These are phyloP conservation scores for Ogataea philodendri DNA, from an alignment of 805 yeast species.

Conservation along the genomic window DNA sequence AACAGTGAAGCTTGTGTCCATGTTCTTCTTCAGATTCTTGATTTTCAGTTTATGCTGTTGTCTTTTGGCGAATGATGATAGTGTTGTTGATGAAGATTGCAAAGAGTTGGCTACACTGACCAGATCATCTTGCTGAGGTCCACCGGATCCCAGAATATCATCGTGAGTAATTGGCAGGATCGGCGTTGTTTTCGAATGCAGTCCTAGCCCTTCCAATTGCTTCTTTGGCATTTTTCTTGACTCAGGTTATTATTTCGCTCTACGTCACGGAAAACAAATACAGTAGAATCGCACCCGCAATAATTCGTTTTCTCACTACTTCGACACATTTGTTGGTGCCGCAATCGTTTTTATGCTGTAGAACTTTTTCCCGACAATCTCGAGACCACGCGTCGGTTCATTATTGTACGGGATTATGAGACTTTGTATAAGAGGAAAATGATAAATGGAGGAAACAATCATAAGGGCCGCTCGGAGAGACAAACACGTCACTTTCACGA, in stretches of 20 bases:
- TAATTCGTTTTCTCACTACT: too few relatives aligned
- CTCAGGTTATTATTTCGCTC: not conserved
- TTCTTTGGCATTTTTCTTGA: constrained; percentile 22
- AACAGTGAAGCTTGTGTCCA: constrained; percentile 20
- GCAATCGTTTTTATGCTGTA: too few relatives aligned
- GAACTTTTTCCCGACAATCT: too few relatives aligned
- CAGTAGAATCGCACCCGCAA: not conserved
- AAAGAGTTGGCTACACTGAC: constrained; percentile 27
- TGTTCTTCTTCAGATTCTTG: constrained; percentile 20
- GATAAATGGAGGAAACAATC: too few relatives aligned
- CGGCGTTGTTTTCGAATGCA: constrained; percentile 18
- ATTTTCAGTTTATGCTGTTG: constrained; percentile 26
- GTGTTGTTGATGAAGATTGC: constrained; percentile 27
- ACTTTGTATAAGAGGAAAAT: too few relatives aligned
- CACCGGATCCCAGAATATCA: constrained; percentile 17
- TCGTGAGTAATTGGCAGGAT: constrained; percentile 25
- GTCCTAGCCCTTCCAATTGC: constrained; percentile 23
- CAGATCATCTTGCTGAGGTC: constrained; percentile 22
- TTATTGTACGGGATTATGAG: too few relatives aligned
- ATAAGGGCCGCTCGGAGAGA: too few relatives aligned
- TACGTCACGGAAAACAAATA: constrained; percentile 7
- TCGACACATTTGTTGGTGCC: too few relatives aligned
- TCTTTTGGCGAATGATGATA: constrained; percentile 27
- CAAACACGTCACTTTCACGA: too few relatives aligned
- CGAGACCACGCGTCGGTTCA: too few relatives aligned